Base-by-base conservation (phyloP, 495 filamentous ascomycete species). In the Aspergillus carlsbadensis region DNA sequence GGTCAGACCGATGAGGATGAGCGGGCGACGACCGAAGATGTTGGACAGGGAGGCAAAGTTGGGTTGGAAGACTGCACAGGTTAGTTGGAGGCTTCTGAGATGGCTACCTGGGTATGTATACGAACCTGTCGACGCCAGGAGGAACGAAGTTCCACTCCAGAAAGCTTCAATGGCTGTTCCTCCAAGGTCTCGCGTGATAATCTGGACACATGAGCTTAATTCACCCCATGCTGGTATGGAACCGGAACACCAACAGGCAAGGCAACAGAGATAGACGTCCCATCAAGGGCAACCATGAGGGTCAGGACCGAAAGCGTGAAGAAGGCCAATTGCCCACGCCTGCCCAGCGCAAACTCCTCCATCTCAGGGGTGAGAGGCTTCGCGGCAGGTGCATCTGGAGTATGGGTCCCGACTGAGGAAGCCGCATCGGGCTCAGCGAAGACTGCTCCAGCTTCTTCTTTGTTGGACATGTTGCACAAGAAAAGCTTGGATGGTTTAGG, bases 221-320 rank as follows among this genome's bases (percentile, higher is more conserved):
- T 11, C 7, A 11, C 31, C 22, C 5, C 7, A 39, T 35, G 8
- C 17, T 2, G 17, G 1, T 17, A 21, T 43, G n/a, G n/a, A n/a
- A 39, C 0, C 13, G 8, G n/a, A 4, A 31, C 8, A 67, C 75
- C 42, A 67, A 86, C 83, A 1, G 88, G 87, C 41, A 92, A 65
- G 4, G 89, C 88, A 18, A 91, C 86, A 7, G 84, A 85, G 14
- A 91, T 73, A 2, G 85, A 88, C 3, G 89, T 91, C 1, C 86
- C 87, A 68, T 92, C 88, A 17, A 92, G 71, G 21, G 89, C 87
- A 5, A 82, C 84, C 73, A 86, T 86, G 33, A 91, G 68, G 0
- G 82, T 81, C 21, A 90, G 75, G 7, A 86, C 73, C 18, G 76
- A 72, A 39, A 91, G 74, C 0, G 85, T 83, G 20, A 67, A 65